Conservation (phyloP, 371 early-diverging fungal species). For the Mucor mucedo region DNA sequence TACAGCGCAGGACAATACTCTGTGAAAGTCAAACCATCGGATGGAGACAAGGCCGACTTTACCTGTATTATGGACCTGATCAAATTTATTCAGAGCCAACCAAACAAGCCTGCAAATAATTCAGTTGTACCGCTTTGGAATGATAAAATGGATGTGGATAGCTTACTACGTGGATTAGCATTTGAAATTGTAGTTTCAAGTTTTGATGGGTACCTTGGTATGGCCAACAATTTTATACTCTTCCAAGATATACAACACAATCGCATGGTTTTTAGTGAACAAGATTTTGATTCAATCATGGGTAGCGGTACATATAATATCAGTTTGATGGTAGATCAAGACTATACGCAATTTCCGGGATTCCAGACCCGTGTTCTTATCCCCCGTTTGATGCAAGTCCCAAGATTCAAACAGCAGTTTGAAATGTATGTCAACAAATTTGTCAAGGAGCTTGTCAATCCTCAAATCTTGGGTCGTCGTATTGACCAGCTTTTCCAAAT, state of each 20-base stretch:
- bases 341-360: conserved; percentile 31
- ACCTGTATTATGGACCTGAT: conserved; percentile 21
- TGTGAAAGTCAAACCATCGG: conserved; percentile 7
- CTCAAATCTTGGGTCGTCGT: conserved; percentile 3
- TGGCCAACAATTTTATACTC: conserved; percentile 38
- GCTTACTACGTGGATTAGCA: conserved; percentile 24
- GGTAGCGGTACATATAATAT: conserved; percentile 25
- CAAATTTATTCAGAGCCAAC: conserved; percentile 19
- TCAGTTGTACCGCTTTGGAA: conserved; percentile 17
- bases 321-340: conserved; percentile 19
- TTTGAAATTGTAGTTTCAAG: conserved; percentile 15
- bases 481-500: conserved; percentile 24
- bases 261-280: conserved; percentile 27
- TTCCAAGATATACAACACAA: conserved; percentile 27
- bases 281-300: conserved; percentile 40
- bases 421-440: conserved; percentile 12
- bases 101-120: neutral
- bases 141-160: conserved; percentile 17
- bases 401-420: conserved; percentile 20
- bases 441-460: conserved; percentile 15
- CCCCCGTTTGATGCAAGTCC: conserved; percentile 19
- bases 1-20: conserved; percentile 20
- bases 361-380: conserved; percentile 28
- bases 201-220: conserved; percentile 36
- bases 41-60: conserved; percentile 13